A percentile compares a stretch with the other conserved stretches of the same genome.
Evolutionary conservation across 176 grass and related monocot species (phyloP).

Genomic region (Triticum monococcum): DNA sequence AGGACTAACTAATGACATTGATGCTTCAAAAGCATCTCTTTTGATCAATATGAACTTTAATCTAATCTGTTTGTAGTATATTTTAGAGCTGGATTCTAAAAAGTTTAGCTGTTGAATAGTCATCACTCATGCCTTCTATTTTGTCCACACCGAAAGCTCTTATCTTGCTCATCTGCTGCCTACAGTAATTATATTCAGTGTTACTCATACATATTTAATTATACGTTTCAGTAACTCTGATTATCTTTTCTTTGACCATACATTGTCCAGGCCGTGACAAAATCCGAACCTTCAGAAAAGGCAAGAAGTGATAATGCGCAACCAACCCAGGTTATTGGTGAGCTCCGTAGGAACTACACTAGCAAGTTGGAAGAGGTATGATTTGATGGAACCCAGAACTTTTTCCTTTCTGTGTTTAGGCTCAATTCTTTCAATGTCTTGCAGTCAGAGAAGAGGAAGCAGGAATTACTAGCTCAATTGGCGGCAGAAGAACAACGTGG

Average conservation of each 20-base stretch:
- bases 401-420: constrained; percentile 6
- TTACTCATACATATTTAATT: neutral
- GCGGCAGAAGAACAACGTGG: constrained; percentile 82
- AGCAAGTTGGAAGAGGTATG: constrained; percentile 93
- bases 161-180: neutral
- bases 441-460: constrained; percentile 91
- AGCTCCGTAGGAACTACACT: constrained; percentile 78
- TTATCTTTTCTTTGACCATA: neutral
- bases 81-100: neutral
- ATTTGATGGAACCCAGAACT: neutral
- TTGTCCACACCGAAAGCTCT: neutral
- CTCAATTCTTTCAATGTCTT: constrained; percentile 26
- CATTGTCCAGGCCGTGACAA: constrained; percentile 51
- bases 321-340: constrained; percentile 80
- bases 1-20: neutral
- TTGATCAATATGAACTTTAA: neutral
- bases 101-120: neutral
- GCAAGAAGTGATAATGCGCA: constrained; percentile 39
- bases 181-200: neutral
- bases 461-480: constrained; percentile 83
- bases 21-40: neutral
- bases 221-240: neutral
- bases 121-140: neutral
- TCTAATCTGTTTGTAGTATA: no score
- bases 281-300: constrained; percentile 58